Conservation (phyloP, 2,329 filamentous ascomycete genomes). For the Alternaria brassicae region DNA sequence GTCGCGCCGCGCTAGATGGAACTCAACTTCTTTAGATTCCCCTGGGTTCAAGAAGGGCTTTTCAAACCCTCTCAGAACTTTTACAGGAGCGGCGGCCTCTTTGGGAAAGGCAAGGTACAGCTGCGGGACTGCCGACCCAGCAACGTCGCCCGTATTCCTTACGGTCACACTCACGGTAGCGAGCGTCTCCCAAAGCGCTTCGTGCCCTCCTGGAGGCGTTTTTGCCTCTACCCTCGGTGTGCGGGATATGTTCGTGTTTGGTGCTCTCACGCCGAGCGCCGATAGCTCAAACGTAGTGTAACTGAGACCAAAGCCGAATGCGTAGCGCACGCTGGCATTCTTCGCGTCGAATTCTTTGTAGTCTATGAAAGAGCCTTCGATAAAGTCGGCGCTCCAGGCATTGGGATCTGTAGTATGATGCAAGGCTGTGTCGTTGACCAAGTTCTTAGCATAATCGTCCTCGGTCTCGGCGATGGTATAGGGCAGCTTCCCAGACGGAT, state of each 20-base stretch:
- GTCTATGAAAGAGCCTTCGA: conserved; percentile 61
- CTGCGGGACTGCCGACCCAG: not conserved
- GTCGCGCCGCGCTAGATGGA: too few relatives aligned
- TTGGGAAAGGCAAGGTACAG: conserved; percentile 61
- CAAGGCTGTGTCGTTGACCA: conserved; percentile 38
- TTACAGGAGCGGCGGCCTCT: conserved; percentile 43
- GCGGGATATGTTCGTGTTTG: not conserved
- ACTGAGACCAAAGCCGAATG: conserved; percentile 50
- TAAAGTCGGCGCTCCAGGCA: conserved; percentile 59
- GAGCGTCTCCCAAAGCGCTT: not conserved
- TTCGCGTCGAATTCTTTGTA: conserved; percentile 60
- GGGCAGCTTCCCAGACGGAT: conserved; percentile 79
- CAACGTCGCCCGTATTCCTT: not conserved
- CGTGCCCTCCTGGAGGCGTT: not conserved
- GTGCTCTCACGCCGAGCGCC: too few relatives aligned
- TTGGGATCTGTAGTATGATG: conserved; percentile 45
- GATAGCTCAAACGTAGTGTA: conserved; percentile 47
- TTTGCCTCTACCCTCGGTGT: not conserved
- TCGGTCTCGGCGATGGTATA: conserved; percentile 80
- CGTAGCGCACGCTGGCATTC: conserved; percentile 39
- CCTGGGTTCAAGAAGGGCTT: too few relatives aligned
- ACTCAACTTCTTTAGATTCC: too few relatives aligned
- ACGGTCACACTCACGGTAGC: not conserved
- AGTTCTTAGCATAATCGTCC: conserved; percentile 65
- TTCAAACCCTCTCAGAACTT: conserved; percentile 56